phyloP scores from a whole-genome alignment of 495 filamentous ascomycete genomes.

The Aspergillus avenaceus region DNA sequence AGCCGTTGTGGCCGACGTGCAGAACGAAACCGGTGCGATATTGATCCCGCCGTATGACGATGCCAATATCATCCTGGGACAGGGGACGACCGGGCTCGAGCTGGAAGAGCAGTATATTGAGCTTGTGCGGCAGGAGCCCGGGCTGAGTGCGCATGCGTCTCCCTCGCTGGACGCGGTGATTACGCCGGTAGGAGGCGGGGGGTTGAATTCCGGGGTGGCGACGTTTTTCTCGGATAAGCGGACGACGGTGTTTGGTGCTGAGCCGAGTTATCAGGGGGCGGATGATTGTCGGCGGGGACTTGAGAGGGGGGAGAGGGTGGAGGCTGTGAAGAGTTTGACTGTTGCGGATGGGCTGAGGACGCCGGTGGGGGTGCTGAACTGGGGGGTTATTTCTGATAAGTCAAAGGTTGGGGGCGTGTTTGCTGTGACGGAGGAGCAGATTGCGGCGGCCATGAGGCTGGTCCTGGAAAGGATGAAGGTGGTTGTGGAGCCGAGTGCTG shows the following conservation, averaged over 20 bases:
- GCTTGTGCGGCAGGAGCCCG: slow-evolving; percentile 32
- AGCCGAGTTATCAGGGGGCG: slow-evolving; percentile 78
- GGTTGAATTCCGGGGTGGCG: slow-evolving; percentile 79
- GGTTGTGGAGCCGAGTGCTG: slow-evolving; percentile 85
- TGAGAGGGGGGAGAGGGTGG: slow-evolving; percentile 54
- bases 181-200: slow-evolving; percentile 83
- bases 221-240: slow-evolving; percentile 65
- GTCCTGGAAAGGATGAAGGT: slow-evolving; percentile 90
- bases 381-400: slow-evolving; percentile 72
- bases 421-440: slow-evolving; percentile 77
- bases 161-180: slow-evolving; percentile 69
- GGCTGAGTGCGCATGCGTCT: slow-evolving; percentile 12
- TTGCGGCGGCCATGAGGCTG: slow-evolving; percentile 69
- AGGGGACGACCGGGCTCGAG: slow-evolving; percentile 87
- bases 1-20: slow-evolving; percentile 63
- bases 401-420: slow-evolving; percentile 70
- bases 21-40: slow-evolving; percentile 64
- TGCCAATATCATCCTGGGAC: slow-evolving; percentile 83
- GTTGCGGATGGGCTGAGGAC: slow-evolving; percentile 90
- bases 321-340: slow-evolving; percentile 67
- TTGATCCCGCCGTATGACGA: slow-evolving; percentile 91
- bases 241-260: slow-evolving; percentile 80
- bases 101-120: slow-evolving; percentile 64
- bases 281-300: slow-evolving; percentile 77
- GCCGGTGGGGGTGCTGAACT: slow-evolving; percentile 73